These are phyloP conservation scores for Lasiodiplodia sp. DNA, from an alignment of 2,329 filamentous ascomycete genomes.

Conservation along the genomic window DNA sequence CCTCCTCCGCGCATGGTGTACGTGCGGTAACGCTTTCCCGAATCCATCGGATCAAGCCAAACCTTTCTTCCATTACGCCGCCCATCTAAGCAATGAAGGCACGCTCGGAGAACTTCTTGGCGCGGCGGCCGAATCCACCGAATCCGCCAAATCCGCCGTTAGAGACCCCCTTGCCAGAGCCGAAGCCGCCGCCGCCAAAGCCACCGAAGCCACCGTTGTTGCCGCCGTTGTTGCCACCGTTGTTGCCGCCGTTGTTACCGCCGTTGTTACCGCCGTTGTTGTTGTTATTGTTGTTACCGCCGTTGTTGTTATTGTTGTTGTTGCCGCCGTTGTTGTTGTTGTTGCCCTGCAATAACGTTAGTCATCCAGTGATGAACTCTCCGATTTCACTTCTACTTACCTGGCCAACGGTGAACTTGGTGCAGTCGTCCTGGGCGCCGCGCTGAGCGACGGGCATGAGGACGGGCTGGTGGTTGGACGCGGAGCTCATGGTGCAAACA, in stretches of 20 bases:
- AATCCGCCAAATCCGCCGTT: constrained; percentile 15
- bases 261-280: constrained; percentile 17
- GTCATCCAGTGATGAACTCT: background rate
- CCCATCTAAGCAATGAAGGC: constrained; percentile 14
- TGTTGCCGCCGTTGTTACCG: constrained; percentile 22
- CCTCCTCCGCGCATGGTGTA: background rate
- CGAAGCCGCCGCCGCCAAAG: background rate
- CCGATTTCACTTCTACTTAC: background rate
- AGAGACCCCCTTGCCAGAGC: background rate
- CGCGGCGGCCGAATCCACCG: constrained; percentile 16
- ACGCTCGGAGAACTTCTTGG: constrained; percentile 14
- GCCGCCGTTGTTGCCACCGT: constrained; percentile 20
- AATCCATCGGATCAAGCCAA: constrained; percentile 5
- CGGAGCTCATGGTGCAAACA: constrained; percentile 60
- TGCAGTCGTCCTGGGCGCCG: constrained; percentile 62
- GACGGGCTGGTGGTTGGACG: constrained; percentile 64
- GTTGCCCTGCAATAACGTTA: background rate
- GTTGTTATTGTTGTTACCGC: background rate
- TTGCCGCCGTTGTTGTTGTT: background rate
- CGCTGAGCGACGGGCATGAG: constrained; percentile 65
- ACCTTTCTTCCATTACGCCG: background rate
- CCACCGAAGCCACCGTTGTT: constrained; percentile 17
- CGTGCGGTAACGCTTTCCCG: background rate
- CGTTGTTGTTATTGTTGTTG: background rate
- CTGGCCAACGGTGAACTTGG: constrained; percentile 54